A percentile compares a stretch with the other conserved stretches of the same genome.
phyloP scores from a whole-genome alignment of 2,329 filamentous ascomycete genomes.

The Fusarium setosum region DNA sequence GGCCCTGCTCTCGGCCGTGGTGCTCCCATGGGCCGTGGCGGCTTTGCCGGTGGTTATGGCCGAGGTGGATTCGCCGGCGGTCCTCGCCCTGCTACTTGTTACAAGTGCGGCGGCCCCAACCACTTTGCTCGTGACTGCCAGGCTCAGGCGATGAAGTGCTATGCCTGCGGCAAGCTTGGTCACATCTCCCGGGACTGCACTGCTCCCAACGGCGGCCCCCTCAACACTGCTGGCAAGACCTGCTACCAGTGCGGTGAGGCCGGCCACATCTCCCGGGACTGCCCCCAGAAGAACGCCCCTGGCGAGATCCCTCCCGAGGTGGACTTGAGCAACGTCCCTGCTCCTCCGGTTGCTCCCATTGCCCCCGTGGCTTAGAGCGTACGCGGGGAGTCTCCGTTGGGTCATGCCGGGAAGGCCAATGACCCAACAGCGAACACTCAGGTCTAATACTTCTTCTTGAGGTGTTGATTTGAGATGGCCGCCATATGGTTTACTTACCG shows the following conservation, averaged over 20 bases:
- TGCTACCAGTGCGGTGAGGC: constrained; percentile 98
- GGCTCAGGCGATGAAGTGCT: constrained; percentile 98
- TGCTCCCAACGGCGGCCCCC: constrained; percentile 92
- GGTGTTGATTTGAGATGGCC: constrained; percentile 14
- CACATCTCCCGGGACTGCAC: constrained; percentile 96
- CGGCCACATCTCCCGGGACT: constrained; percentile 96
- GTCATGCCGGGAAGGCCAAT: constrained; percentile 1
- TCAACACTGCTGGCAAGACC: constrained; percentile 97
- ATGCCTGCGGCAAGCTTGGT: constrained; percentile 93
- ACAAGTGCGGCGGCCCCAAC: constrained; percentile 88
- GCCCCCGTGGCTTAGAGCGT: constrained; percentile 52
- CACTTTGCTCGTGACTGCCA: constrained; percentile 99
- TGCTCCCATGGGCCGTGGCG: constrained; percentile 76
- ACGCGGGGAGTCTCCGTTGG: constrained; percentile 22
- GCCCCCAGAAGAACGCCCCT: constrained; percentile 76
- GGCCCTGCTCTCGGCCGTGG: constrained; percentile 72
- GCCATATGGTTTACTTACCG: constrained; percentile 37
- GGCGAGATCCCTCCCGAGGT: constrained; percentile 59
- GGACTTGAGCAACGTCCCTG: constrained; percentile 55
- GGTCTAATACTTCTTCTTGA: constrained; percentile 12
- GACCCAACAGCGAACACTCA: constrained; percentile 21
- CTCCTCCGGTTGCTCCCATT: constrained; percentile 59
- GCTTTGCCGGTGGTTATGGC: constrained; percentile 70
- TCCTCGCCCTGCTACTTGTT: constrained; percentile 76
- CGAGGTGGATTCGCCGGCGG: constrained; percentile 82